phyloP scores from a whole-genome alignment of 257 asterid species.

The Primulina huaijiensis region DNA sequence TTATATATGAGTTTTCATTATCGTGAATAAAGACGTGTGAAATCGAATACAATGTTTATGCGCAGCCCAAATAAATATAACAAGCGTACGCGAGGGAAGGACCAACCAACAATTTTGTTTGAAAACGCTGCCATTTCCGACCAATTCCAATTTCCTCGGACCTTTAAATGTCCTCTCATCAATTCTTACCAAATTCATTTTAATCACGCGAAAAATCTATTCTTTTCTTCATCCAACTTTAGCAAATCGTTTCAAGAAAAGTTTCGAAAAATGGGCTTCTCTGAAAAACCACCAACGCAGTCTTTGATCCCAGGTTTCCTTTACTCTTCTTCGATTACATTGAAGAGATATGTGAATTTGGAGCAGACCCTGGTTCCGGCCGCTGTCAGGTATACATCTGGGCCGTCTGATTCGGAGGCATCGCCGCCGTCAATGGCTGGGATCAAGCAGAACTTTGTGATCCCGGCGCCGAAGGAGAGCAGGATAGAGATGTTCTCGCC shows the following conservation, averaged over 20 bases:
- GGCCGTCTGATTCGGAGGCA: slow-evolving; percentile 13
- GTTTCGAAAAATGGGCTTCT: slow-evolving; percentile 28
- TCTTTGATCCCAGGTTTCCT: slow-evolving; percentile 49
- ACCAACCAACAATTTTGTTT: background rate
- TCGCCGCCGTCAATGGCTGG: slow-evolving; percentile 13
- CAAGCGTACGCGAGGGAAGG: slow-evolving; percentile 7
- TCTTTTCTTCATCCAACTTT: background rate
- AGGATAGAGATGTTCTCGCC: slow-evolving; percentile 65
- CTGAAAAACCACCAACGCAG: slow-evolving; percentile 29
- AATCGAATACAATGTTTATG: too few species aligned
- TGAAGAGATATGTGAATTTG: background rate
- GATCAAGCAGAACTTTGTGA: slow-evolving; percentile 30
- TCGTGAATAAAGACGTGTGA: too few species aligned
- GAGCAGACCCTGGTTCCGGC: slow-evolving; percentile 20
- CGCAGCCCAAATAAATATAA: too few species aligned
- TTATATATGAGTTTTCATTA: too few species aligned
- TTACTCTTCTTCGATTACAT: slow-evolving; percentile 24
- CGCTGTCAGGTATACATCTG: slow-evolving; percentile 1
- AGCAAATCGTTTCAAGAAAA: background rate
- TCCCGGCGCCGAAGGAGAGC: slow-evolving; percentile 65
- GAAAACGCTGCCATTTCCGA: background rate
- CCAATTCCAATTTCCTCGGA: slow-evolving; percentile 6
- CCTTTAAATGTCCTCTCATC: background rate
- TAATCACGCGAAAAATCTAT: background rate
- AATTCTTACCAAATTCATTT: background rate